Conservation (phyloP, 169 alveolate species). For the Plasmodium gaboni region DNA sequence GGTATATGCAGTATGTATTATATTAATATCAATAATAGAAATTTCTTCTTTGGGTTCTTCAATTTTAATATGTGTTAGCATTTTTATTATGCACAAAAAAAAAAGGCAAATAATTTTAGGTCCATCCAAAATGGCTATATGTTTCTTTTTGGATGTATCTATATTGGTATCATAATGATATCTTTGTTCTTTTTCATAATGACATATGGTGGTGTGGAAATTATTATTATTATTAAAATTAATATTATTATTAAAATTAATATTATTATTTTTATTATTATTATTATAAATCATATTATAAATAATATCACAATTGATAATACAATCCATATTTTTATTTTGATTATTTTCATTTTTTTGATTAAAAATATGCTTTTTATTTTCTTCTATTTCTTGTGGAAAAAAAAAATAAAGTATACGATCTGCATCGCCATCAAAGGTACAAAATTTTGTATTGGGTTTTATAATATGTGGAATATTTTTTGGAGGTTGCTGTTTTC, state of each 20-base stretch:
- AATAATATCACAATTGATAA: not conserved
- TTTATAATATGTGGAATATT: not conserved
- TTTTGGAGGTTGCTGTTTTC: conserved; percentile 28
- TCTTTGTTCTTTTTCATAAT: too few relatives aligned
- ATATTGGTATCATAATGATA: not conserved
- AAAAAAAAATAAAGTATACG: conserved; percentile 79
- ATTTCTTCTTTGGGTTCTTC: conserved; percentile 18
- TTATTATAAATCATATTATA: not conserved
- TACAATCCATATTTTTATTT: not conserved
- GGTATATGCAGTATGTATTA: conserved; percentile 66
- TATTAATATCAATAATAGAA: conserved; percentile 11
- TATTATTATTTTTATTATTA: not conserved
- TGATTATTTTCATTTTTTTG: not conserved
- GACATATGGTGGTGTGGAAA: too few relatives aligned
- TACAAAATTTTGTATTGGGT: conserved; percentile 66
- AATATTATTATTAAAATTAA: not conserved
- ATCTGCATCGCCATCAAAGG: conserved; percentile 87
- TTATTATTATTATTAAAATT: not conserved
- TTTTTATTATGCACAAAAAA: conserved; percentile 58
- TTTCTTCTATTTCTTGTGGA: not conserved
- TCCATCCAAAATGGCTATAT: conserved; percentile 78
- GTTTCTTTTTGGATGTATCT: not conserved
- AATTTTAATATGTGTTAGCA: conserved; percentile 27
- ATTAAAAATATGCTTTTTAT: not conserved
- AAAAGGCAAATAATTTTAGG: conserved; percentile 73